Evolutionary conservation across 2,329 filamentous ascomycete species (phyloP), one percentile per base, ranked within the genome.

Genomic region (Hypoxylon sp.): DNA sequence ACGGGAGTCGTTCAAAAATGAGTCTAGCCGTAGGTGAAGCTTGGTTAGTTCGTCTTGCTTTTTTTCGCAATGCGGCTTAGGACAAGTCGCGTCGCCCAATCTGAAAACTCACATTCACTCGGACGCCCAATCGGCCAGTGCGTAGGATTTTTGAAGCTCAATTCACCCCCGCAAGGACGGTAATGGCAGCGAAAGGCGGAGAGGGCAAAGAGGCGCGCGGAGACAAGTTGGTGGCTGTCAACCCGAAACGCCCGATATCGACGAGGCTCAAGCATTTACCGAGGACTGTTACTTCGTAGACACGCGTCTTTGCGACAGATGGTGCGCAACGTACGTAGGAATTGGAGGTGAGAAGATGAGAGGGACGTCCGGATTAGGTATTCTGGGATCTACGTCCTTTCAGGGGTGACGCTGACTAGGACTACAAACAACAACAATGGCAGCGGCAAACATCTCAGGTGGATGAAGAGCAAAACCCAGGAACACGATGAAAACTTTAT

Each of bases 351-450:
- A 50, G 22, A n/a, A 58, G 30, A 32, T 50, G 51, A 53, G 51
- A 53, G 12, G 22, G 40, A 46, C 24, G 7, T 54, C 52, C 50
- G 38, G 62, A 36, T 53, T 59, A n/a, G n/a, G n/a, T n/a, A 40
- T 55, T 53, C 36, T 24, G 32, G 36, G 33, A 44, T 61, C 50
- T 61, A 66, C 36, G 53, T 67, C 64, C 60, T 67, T 62, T 60
- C 57, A 65, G 54, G 63, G 66, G 59, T 56, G 55, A 58, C 36
- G 40, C 51, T 66, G 59, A 64, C 56, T 58, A 66, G 63, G 59
- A 64, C 64, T 67, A 67, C 64, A 69, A 69, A 64, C 60, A 67
- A 60, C 38, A 64, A 51, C 20, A 61, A 65, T 42, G 38, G 52
- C 46, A 55, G 48, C 26, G 22, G 58, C 65, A 67, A 67, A 67